Conservation (phyloP, 2,329 filamentous ascomycete genomes). For the Xylaria digitata region DNA sequence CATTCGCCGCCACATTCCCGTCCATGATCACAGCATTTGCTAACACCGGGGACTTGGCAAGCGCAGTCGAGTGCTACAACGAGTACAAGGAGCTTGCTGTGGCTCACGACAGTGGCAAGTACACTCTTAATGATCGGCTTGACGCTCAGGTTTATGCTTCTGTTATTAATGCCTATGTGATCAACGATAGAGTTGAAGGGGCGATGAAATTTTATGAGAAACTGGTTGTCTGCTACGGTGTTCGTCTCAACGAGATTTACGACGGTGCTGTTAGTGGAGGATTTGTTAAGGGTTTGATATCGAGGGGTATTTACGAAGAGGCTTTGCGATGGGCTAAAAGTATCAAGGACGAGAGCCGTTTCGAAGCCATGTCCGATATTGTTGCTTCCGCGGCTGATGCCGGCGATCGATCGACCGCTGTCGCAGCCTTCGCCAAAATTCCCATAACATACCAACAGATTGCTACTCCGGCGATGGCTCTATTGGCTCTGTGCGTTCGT, state of each 20-base stretch:
- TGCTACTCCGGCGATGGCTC: conserved; percentile 75
- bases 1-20: conserved; percentile 85
- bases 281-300: conserved; percentile 81
- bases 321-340: conserved; percentile 79
- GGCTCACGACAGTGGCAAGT: conserved; percentile 79
- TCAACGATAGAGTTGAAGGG: conserved; percentile 81
- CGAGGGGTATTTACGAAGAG: conserved; percentile 75
- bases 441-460: conserved; percentile 61
- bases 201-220: conserved; percentile 87
- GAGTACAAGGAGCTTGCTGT: conserved; percentile 93
- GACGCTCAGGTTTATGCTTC: conserved; percentile 90
- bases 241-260: conserved; percentile 71
- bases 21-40: conserved; percentile 97
- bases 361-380: conserved; percentile 76
- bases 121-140: conserved; percentile 75
- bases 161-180: conserved; percentile 89
- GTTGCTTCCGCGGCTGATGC: conserved; percentile 83
- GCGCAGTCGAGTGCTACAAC: conserved; percentile 93
- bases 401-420: conserved; percentile 75
- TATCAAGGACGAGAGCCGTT: conserved; percentile 68
- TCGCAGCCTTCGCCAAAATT: conserved; percentile 72
- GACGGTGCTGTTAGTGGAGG: conserved; percentile 78
- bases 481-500: conserved; percentile 88
- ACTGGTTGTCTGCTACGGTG: conserved; percentile 73
- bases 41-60: conserved; percentile 80